A percentile compares a stretch with the other conserved stretches of the same genome.
These are phyloP conservation scores for Climacium dendroides DNA, from an alignment of 225 moss, liverwort and hornwort species.

Conservation along the genomic window DNA sequence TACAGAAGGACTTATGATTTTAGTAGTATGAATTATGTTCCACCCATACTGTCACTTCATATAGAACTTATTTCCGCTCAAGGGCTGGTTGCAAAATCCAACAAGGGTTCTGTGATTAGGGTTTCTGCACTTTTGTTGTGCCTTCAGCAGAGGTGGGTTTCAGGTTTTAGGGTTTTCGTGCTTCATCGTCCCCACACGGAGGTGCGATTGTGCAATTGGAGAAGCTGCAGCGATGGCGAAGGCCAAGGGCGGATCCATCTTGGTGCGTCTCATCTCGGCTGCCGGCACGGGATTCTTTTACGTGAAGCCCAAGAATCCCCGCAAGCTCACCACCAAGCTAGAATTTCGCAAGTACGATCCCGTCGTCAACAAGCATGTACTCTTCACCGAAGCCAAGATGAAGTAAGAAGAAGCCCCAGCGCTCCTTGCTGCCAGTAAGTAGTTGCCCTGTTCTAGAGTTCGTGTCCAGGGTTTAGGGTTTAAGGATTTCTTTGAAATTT, in stretches of 20 bases:
- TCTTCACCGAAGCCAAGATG: conserved; percentile 95
- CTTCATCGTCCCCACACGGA: background rate
- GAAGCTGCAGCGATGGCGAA: conserved; percentile 54
- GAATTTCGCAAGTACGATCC: conserved; percentile 98
- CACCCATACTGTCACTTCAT: no score
- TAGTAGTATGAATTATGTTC: no score
- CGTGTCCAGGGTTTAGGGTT: background rate
- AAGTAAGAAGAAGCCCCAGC: background rate
- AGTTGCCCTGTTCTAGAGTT: background rate
- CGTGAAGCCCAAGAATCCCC: conserved; percentile 83
- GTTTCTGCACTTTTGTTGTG: background rate
- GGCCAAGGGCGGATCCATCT: conserved; percentile 76
- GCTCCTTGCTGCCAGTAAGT: background rate
- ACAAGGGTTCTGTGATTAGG: background rate
- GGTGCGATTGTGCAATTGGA: background rate
- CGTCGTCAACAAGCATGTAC: conserved; percentile 88
- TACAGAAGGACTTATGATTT: no score
- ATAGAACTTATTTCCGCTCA: no score
- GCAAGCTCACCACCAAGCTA: conserved; percentile 80
- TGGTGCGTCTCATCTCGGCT: conserved; percentile 82
- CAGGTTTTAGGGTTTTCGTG: background rate
- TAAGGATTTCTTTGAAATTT: background rate
- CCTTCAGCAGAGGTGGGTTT: background rate
- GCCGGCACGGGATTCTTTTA: conserved; percentile 94
- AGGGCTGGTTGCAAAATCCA: no score